A percentile compares a stretch with the other conserved stretches of the same genome.
Evolutionary conservation across 1,284 basidiomycete species (phyloP).

Genomic region (Paramarasmius palmivorus): DNA sequence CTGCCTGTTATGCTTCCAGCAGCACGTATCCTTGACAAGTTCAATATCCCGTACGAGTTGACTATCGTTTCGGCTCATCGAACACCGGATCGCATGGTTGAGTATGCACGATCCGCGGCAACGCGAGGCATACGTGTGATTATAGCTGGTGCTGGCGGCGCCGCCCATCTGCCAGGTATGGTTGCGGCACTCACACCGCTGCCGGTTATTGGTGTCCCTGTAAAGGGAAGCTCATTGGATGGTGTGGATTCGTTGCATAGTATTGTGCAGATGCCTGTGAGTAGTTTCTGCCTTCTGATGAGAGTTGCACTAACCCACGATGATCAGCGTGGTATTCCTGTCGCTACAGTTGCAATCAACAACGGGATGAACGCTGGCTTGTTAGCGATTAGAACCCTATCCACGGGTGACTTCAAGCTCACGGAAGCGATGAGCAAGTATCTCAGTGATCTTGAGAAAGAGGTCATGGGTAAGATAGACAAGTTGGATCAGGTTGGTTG

Average conservation of each 20-base stretch:
- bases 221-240: slow-evolving; percentile 92
- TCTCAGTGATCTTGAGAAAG: slow-evolving; percentile 73
- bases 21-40: slow-evolving; percentile 81
- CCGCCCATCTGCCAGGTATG: slow-evolving; percentile 98
- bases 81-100: slow-evolving; percentile 85
- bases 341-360: slow-evolving; percentile 97
- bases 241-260: slow-evolving; percentile 96
- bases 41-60: slow-evolving; percentile 88
- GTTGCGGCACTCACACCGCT: slow-evolving; percentile 92
- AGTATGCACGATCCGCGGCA: slow-evolving; percentile 81
- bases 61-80: slow-evolving; percentile 97
- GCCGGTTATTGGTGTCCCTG: slow-evolving; percentile 96
- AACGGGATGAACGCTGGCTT: slow-evolving; percentile 94
- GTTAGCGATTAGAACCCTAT: slow-evolving; percentile 88
- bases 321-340: slow-evolving; percentile 87
- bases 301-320: slow-evolving; percentile 12
- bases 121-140: slow-evolving; percentile 78
- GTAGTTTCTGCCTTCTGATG: slow-evolving; percentile 30
- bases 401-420: slow-evolving; percentile 70
- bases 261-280: slow-evolving; percentile 98
- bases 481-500: slow-evolving; percentile 81
- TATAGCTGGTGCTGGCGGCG: slow-evolving; percentile 96
- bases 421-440: slow-evolving; percentile 76
- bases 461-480: slow-evolving; percentile 85
- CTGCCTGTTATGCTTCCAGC: slow-evolving; percentile 91